Percentiles rank a stretch among this genome's conserved stretches.
Conservation (phyloP, 2,329 filamentous ascomycete genomes). For the Xylaria sp. region DNA sequence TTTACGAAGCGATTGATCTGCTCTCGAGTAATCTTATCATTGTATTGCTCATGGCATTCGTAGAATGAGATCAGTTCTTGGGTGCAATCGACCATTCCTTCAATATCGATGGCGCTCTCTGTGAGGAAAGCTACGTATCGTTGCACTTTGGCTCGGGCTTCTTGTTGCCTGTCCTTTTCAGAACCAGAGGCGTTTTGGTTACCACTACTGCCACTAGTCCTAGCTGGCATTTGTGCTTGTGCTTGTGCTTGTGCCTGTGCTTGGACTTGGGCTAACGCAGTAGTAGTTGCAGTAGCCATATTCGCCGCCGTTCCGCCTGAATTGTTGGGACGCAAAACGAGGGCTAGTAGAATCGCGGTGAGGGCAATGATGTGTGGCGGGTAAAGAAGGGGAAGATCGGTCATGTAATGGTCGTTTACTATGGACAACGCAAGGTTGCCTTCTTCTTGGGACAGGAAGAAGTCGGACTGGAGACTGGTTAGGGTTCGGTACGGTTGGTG, state of each 20-base stretch:
- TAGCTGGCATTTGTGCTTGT: constrained; percentile 46
- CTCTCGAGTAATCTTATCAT: constrained; percentile 63
- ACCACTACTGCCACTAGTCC: constrained; percentile 24
- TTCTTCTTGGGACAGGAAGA: constrained; percentile 79
- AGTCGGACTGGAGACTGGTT: constrained; percentile 69
- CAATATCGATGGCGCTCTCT: constrained; percentile 83
- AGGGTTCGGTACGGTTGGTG: constrained; percentile 90
- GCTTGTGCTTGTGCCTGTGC: constrained; percentile 44
- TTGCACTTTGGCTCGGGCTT: constrained; percentile 68
- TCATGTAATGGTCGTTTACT: constrained; percentile 92
- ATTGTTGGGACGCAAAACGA: constrained; percentile 73
- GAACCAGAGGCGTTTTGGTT: constrained; percentile 37
- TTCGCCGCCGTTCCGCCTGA: constrained; percentile 45
- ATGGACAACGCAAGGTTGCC: constrained; percentile 77
- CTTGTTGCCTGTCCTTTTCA: constrained; percentile 55
- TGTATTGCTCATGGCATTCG: constrained; percentile 68
- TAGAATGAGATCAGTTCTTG: constrained; percentile 93
- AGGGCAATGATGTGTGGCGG: constrained; percentile 89
- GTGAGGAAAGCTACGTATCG: constrained; percentile 78
- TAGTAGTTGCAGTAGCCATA: constrained; percentile 57
- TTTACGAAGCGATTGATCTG: constrained; percentile 66
- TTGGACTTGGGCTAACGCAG: constrained; percentile 55
- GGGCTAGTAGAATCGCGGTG: constrained; percentile 80
- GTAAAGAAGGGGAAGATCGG: constrained; percentile 84
- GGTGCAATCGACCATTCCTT: constrained; percentile 84